These are phyloP conservation scores for Ascochyta rabiei DNA, from an alignment of 2,329 filamentous ascomycete species.

Conservation along the genomic window DNA sequence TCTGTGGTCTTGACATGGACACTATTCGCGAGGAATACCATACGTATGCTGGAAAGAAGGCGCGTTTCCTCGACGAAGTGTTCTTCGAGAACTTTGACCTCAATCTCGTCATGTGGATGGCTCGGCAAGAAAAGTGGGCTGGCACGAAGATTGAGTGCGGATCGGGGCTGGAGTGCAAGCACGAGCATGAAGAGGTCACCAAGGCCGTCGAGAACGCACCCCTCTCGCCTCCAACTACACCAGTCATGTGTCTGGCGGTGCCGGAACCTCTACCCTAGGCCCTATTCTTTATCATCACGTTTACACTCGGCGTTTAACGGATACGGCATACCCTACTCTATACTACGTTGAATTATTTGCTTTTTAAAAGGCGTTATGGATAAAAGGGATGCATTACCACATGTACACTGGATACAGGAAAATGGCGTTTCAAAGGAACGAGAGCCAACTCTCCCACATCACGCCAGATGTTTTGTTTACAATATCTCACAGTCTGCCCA, in stretches of 20 bases:
- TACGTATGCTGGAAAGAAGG: constrained; percentile 61
- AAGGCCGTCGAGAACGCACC: constrained; percentile 20
- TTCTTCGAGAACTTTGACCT: constrained; percentile 55
- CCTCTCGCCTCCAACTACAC: constrained; percentile 31
- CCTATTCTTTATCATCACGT: constrained; percentile 2
- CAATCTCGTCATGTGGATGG: constrained; percentile 48
- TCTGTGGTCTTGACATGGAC: constrained; percentile 66
- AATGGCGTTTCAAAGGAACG: constrained; percentile 7
- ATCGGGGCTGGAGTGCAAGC: constrained; percentile 6
- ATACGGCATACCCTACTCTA: constrained; percentile 8
- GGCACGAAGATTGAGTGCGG: constrained; percentile 18
- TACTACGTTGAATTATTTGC: not conserved
- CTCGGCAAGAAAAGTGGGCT: constrained; percentile 41
- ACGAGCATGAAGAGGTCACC: constrained; percentile 1
- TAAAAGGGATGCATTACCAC: not conserved
- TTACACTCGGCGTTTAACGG: not conserved
- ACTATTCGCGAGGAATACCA: constrained; percentile 75
- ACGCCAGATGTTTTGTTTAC: not conserved
- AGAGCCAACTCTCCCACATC: constrained; percentile 2
- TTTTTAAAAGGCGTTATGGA: constrained; percentile 7
- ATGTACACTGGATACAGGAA: not conserved
- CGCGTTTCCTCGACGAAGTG: constrained; percentile 54
- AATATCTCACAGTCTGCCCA: not conserved
- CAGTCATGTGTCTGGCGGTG: constrained; percentile 19
- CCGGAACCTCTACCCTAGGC: constrained; percentile 19